These are phyloP conservation scores for Dacryopinax spathularia DNA, from an alignment of 768 basidiomycete genomes.

Conservation along the genomic window DNA sequence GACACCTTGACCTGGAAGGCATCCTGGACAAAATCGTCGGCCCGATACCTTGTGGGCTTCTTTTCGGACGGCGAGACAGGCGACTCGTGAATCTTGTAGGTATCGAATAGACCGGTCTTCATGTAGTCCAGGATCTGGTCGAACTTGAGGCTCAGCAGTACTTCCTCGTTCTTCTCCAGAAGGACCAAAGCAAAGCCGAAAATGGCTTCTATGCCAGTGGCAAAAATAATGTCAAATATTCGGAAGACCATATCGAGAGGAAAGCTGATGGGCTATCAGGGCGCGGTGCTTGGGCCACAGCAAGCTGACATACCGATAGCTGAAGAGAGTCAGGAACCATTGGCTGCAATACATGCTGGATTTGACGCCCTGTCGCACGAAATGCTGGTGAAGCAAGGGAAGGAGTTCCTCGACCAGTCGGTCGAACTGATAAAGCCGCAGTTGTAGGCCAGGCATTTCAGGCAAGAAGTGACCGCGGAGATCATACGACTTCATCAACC, in stretches of 20 bases:
- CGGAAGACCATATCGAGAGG: conserved; percentile 88
- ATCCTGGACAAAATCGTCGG: conserved; percentile 77
- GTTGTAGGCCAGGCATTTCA: conserved; percentile 94
- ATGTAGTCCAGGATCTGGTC: conserved; percentile 79
- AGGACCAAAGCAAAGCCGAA: conserved; percentile 87
- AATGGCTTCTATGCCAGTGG: conserved; percentile 92
- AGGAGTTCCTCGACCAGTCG: conserved; percentile 83
- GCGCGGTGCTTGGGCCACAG: not conserved
- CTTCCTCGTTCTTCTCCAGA: conserved; percentile 75
- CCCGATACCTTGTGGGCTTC: conserved; percentile 35
- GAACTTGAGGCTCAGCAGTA: conserved; percentile 67
- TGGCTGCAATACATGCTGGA: conserved; percentile 98
- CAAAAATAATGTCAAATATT: conserved; percentile 91
- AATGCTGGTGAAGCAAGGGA: conserved; percentile 85
- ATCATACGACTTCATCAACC: conserved; percentile 94
- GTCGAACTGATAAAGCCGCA: conserved; percentile 85
- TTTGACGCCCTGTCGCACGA: conserved; percentile 85
- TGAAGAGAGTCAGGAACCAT: conserved; percentile 96
- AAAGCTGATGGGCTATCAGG: conserved; percentile 44
- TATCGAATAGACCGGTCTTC: conserved; percentile 67
- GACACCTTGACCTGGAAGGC: conserved; percentile 77
- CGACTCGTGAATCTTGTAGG: conserved; percentile 38
- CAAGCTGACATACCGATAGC: conserved; percentile 53
- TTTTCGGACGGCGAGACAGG: not conserved
- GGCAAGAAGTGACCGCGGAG: conserved; percentile 94